Percentiles rank a stretch among this genome's conserved stretches.
Conservation (phyloP, 2,329 filamentous ascomycete genomes). For the Apiospora pterosperma region DNA sequence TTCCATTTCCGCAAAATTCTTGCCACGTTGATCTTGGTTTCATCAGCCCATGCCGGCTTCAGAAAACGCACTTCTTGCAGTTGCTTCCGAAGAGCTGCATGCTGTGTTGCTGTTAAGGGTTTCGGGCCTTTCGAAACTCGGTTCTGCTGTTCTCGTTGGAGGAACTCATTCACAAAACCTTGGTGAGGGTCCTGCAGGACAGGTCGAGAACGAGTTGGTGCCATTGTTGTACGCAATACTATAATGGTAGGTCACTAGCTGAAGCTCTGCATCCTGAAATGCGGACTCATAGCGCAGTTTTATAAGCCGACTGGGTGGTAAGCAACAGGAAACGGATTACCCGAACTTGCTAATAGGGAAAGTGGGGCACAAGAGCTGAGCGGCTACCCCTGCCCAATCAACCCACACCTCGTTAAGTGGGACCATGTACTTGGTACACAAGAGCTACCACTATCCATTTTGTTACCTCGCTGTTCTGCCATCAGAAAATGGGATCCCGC, state of each 20-base stretch:
- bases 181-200: not conserved
- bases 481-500: not conserved
- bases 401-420: not conserved
- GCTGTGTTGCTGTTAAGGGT: constrained; percentile 6
- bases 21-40: constrained; percentile 19
- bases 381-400: not conserved
- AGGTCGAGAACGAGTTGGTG: not conserved
- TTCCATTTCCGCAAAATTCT: constrained; percentile 17
- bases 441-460: not conserved
- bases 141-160: not conserved
- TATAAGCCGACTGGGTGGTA: not conserved
- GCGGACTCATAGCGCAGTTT: not conserved
- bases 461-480: not conserved
- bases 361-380: not conserved
- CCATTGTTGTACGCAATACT: not conserved
- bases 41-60: constrained; percentile 14
- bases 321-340: not conserved
- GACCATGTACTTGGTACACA: not conserved
- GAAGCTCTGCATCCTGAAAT: not conserved
- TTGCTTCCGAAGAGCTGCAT: constrained; percentile 15
- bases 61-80: constrained; percentile 16
- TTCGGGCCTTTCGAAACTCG: constrained; percentile 2
- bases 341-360: not conserved
- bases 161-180: not conserved
- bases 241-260: not conserved